phyloP scores from a whole-genome alignment of 257 asterid species.

The Solanum ossicruentum region DNA sequence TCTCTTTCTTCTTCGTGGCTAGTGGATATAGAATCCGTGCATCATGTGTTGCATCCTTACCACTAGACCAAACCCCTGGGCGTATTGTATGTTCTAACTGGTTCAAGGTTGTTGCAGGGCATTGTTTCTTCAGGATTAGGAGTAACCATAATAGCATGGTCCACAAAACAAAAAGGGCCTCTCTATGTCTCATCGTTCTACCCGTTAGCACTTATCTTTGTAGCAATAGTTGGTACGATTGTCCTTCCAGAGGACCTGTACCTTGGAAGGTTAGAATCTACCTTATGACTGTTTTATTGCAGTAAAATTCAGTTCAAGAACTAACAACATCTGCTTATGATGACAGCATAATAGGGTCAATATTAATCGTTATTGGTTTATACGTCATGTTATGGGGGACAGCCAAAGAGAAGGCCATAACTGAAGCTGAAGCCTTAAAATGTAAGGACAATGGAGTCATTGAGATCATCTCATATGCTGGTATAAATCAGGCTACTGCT shows the following conservation, averaged over 20 bases:
- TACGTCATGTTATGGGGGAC: constrained; percentile 29
- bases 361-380: constrained; percentile 14
- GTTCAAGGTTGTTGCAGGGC: constrained; percentile 13
- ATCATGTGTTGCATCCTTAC: not conserved
- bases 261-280: constrained; percentile 23
- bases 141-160: constrained; percentile 9
- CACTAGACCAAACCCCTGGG: not conserved
- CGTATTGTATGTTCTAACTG: constrained; percentile 4
- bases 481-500: not conserved
- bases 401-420: not conserved
- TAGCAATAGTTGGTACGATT: constrained; percentile 21
- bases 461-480: not conserved
- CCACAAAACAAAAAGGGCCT: constrained; percentile 22
- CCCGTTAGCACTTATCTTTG: constrained; percentile 17
- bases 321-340: not conserved
- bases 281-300: not conserved
- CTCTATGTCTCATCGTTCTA: constrained; percentile 20
- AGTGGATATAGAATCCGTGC: not conserved
- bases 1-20: not conserved
- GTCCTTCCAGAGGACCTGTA: constrained; percentile 14
- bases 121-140: constrained; percentile 16
- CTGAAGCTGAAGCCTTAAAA: not conserved
- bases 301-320: not conserved
- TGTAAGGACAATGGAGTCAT: not conserved
- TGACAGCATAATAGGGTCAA: constrained; percentile 16